phyloP scores from a whole-genome alignment of 2,329 filamentous ascomycete species.

The Aschersonia sp. region DNA sequence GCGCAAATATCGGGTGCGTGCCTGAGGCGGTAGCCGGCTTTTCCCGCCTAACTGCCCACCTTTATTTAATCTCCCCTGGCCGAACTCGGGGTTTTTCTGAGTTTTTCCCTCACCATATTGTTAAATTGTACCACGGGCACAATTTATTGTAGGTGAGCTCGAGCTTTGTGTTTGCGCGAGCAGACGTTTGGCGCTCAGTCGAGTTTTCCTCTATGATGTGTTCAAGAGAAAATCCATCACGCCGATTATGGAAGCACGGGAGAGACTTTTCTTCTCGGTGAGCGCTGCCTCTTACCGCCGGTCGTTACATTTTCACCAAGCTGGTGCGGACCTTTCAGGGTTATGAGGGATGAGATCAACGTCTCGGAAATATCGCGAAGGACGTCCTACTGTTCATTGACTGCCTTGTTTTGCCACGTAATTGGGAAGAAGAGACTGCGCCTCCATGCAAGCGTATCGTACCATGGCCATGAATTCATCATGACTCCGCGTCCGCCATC shows the following conservation, averaged over 20 bases:
- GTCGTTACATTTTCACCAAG: constrained; percentile 39
- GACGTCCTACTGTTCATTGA: neutral
- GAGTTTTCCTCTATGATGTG: constrained; percentile 63
- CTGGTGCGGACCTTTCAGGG: neutral
- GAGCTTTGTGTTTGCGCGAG: constrained; percentile 25
- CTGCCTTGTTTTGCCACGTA: neutral
- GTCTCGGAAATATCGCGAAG: too few relatives aligned
- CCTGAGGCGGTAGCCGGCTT: constrained; percentile 3
- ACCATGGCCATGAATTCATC: neutral
- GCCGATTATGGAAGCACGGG: constrained; percentile 60
- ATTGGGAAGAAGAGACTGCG: too few relatives aligned
- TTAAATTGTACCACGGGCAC: constrained; percentile 47
- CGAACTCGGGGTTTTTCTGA: constrained; percentile 5
- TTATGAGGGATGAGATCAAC: neutral
- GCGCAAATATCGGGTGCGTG: neutral
- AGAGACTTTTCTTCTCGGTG: constrained; percentile 41
- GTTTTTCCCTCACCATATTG: constrained; percentile 30
- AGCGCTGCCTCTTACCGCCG: constrained; percentile 58
- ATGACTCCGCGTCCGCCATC: constrained; percentile 6
- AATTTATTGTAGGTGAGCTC: constrained; percentile 61
- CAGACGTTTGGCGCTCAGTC: constrained; percentile 29
- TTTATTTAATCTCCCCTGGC: neutral
- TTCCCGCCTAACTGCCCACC: neutral
- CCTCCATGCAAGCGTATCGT: too few relatives aligned
- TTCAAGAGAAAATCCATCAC: constrained; percentile 40